Base-by-base conservation (phyloP, 495 filamentous ascomycete species). In the Hyaloscypha variabilis region DNA sequence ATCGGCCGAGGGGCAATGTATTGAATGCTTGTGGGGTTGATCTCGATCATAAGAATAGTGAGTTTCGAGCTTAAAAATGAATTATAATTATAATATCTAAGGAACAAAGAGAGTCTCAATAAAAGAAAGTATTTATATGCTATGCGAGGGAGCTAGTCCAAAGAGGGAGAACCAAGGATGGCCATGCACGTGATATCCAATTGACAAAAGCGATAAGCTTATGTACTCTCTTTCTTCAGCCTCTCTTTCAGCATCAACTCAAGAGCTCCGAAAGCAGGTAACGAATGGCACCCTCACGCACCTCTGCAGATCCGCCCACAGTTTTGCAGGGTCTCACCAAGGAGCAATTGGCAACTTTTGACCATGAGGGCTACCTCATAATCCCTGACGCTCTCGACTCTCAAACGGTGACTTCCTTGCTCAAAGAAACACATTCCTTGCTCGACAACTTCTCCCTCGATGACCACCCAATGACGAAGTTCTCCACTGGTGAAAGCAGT, bases 391-490 rank as follows among this genome's bases (percentile, higher is more conserved):
- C 90, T 69, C 88, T 99, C 26, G 79, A 81, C 13, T 79, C 81
- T 0, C 70, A 76, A 3, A 91, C 90, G 51, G 86, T 93, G 29
- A 60, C 81, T 39, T 74, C 83, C 31, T 86, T 97, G n/a, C 84
- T 98, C 8, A 68, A 70, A 57, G 90, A 94, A 77, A 94, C 92
- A 13, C 79, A 88, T 71, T 72, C 77, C 36, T 85, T 97, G 64
- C 90, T 99, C 59, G 77, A 87, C 60, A 80, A 82, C 61, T 93
- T 99, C 80, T 77, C 84, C 29, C 81, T 99, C 6, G 80, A 87
- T 30, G 83, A 86, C 25, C 95, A 99, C 78, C 95, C 95, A 0
- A 87, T 98, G 81, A 99, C 95, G 2, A 88, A 86, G 72, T 99
- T 99, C 85, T 88, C 87, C 19, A 96, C 94, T 1, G 93, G 93